These are phyloP conservation scores for Didymella lethalis DNA, from an alignment of 2,329 filamentous ascomycete species.

Conservation along the genomic window DNA sequence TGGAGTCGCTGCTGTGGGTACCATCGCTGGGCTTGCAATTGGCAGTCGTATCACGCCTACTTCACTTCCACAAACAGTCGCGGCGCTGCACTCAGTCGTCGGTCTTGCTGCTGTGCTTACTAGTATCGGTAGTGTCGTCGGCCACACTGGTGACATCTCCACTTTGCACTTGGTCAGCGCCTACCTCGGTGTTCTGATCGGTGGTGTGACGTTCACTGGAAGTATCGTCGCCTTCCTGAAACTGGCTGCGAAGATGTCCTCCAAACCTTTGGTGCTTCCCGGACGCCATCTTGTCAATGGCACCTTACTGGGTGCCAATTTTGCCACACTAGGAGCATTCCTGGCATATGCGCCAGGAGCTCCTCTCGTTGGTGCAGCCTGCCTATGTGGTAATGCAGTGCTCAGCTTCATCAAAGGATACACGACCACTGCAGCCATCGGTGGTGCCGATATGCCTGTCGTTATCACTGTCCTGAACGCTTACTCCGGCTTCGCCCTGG, in stretches of 20 bases:
- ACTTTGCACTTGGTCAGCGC: slow-evolving; percentile 85
- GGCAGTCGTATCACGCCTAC: slow-evolving; percentile 88
- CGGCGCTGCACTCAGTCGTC: slow-evolving; percentile 87
- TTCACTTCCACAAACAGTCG: slow-evolving; percentile 87
- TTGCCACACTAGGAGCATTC: slow-evolving; percentile 85
- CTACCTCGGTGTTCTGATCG: slow-evolving; percentile 86
- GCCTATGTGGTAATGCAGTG: slow-evolving; percentile 76
- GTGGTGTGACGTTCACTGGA: slow-evolving; percentile 87
- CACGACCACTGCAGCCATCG: slow-evolving; percentile 87
- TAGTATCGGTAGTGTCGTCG: slow-evolving; percentile 85
- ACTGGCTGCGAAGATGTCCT: slow-evolving; percentile 82
- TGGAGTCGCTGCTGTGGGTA: slow-evolving; percentile 75
- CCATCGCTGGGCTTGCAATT: slow-evolving; percentile 74
- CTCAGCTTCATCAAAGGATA: slow-evolving; percentile 87
- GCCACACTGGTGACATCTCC: slow-evolving; percentile 74
- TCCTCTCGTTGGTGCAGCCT: slow-evolving; percentile 79
- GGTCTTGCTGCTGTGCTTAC: slow-evolving; percentile 88
- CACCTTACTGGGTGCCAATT: slow-evolving; percentile 75
- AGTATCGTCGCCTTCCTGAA: slow-evolving; percentile 91
- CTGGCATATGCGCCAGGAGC: slow-evolving; percentile 81
- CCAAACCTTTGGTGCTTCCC: slow-evolving; percentile 74
- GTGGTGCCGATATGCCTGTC: slow-evolving; percentile 93
- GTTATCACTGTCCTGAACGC: slow-evolving; percentile 91
- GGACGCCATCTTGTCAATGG: slow-evolving; percentile 80
- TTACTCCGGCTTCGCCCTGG: slow-evolving; percentile 88